Evolutionary conservation across 2,329 filamentous ascomycete species (phyloP), one percentile per base, ranked within the genome.

Genomic region (Cordyceps cicadae): DNA sequence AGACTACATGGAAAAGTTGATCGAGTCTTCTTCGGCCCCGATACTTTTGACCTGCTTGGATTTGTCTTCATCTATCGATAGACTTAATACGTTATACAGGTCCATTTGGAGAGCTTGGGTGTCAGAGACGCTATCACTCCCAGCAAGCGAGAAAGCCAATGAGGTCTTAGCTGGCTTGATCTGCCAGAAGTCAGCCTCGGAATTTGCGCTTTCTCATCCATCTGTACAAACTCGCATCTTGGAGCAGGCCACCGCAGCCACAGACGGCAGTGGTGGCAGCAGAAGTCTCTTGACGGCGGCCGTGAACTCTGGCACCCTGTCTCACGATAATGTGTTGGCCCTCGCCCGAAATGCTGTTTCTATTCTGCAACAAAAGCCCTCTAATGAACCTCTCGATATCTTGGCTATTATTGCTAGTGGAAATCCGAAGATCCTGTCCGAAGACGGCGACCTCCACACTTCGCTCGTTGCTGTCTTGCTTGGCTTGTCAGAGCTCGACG

Each of bases 21-120:
- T 92, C 3, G 73, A 81, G 2, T 92, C 90, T 0, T 83, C 88
- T 0, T 92, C 90, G 1, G 83, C 84, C 0, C 72, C 81, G 2
- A 81, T 87, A 55, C 71, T 96, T 0, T 76, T 92, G 8, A 82
- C 86, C 0, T 83, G 86, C 12, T 75, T 96, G 0, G 81, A 86
- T 53, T 71, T 81, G 0, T 75, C 86, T 46, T 79, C 81, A 1
- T 70, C 75, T 34, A 74, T 77, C 17, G 71, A 72, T 45, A 74
- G 66, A 59, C 76, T 71, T 60, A 69, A 70, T 0, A 65, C 67
- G 0, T 67, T 70, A 0, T 81, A 79, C 56, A 68, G 71, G 11
- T 63, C 65, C 1, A 70, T 79, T 1, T 85, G 81, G 81, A 71
- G 69, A 26, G 66, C 70, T 0, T 79, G 81, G 67, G 68, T 79